Evolutionary conservation across 2,329 filamentous ascomycete genomes (phyloP), one percentile per base, ranked within the genome.

Genomic region (Paecilomyces formosus): DNA sequence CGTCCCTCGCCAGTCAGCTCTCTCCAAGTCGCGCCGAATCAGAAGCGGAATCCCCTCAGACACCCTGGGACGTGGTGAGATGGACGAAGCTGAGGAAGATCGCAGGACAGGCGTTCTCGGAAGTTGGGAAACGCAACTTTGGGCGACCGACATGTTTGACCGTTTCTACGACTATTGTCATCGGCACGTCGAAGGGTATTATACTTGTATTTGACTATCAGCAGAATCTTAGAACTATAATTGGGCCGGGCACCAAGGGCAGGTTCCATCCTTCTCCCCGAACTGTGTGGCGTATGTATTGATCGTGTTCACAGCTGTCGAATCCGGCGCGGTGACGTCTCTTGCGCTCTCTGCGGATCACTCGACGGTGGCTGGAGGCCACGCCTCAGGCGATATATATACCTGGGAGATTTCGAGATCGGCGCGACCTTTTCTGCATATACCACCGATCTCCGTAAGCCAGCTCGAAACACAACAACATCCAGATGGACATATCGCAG

Each of bases 151-250:
- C 93, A 0, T 97, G 92, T 76, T 82, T 97, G 67, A 87, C 88
- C 49, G 88, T 97, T 54, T 92, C 93, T 62, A 89, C 92, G 2
- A 86, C 87, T 8, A 95, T 99, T 66, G 90, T 92, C 13, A 76
- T 99, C 56, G 94, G 94, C 26, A 99, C 95, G 0, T 90, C 91
- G 3, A 97, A 96, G 74, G 94, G 95, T 57, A 87, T 97, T 73
- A 89, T 97, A 58, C 79, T 99, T 70, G 86, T 97, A 60, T 99
- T 99, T 77, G 95, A 99, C 78, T 97, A 97, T 74, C 91, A 95
- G 72, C 94, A 99, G 75, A 94, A 89, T 65, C 78, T 97, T 58
- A 97, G 96, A 75, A 88, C 89, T 66, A 96, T 97, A 59, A 91
- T 99, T 63, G 94, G 94, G 1, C 89, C 90, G 31, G 92, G 93